Evolutionary conservation across 768 basidiomycete genomes (phyloP).

Genomic region (Mycena rosella): DNA sequence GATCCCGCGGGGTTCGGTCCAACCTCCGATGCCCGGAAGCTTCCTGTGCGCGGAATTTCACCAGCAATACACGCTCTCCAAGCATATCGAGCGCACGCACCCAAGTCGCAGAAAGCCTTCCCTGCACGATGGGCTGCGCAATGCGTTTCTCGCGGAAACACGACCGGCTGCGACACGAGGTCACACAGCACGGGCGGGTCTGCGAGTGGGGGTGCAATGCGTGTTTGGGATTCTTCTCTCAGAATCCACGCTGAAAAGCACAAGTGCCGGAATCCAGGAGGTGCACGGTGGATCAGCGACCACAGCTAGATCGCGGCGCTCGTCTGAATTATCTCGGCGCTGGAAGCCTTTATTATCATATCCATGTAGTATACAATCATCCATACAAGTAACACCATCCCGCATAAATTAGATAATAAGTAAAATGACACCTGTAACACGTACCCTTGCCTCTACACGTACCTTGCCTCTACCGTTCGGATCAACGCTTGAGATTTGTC

Average conservation of each 20-base stretch:
- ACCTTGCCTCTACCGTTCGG: no score
- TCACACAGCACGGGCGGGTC: constrained; percentile 68
- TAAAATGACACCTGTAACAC: no score
- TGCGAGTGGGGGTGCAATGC: constrained; percentile 67
- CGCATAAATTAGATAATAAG: no score
- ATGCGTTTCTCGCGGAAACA: constrained; percentile 70
- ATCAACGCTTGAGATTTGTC: no score
- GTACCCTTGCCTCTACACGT: no score
- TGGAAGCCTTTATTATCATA: no score
- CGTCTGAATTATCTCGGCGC: no score
- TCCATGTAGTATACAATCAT: no score
- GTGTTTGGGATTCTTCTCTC: constrained; percentile 67
- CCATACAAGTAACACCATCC: no score
- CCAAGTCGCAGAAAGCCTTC: constrained; percentile 54
- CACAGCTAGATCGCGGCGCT: neutral
- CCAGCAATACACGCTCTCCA: constrained; percentile 66
- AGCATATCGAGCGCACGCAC: constrained; percentile 69
- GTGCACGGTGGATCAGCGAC: constrained; percentile 54
- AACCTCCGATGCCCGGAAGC: constrained; percentile 61
- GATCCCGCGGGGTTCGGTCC: neutral
- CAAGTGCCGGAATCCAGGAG: constrained; percentile 65
- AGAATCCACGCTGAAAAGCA: constrained; percentile 65
- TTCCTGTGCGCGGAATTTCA: constrained; percentile 64
- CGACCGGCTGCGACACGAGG: constrained; percentile 69
- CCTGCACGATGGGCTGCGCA: constrained; percentile 63